Evolutionary conservation across 306 rosid genomes (phyloP), one percentile per base, ranked within the genome.

Genomic region (Geum urbanum): DNA sequence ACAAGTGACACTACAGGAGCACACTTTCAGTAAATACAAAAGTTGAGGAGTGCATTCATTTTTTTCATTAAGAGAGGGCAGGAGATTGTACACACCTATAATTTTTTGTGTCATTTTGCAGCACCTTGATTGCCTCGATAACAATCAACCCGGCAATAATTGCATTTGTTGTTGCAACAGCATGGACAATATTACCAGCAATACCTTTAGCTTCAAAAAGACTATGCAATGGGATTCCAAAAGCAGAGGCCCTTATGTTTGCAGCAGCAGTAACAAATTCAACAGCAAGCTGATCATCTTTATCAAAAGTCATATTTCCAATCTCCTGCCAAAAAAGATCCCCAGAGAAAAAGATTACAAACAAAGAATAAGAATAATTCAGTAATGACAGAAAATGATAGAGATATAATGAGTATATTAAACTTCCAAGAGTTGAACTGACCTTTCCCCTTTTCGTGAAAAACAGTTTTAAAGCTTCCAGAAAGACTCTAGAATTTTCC

Each of bases 191-290:
- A 78, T 95, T 95, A 58, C 99, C 99, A 63, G 99, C 99, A 80
- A 95, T 95, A 41, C 99, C 99, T 83, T 95, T 95, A 48, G 97
- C 97, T 86, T 95, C 99, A 78, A 95, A 95, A 76, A 91, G 99
- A 83, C 89, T 87, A 73, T 91, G 97, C 84, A 89, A 78, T 49
- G 99, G 88, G 75, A 95, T 91, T 71, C 88, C 96, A 80, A 95
- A 95, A 75, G 97, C 91, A 70, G 86, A 78, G 62, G 99, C 99
- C 18, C 99, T 83, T 65, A 95, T 85, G 81, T 95, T 95, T 63
- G 99, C 99, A 74, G 99, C 95, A 56, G 97, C 91, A 71, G 99
- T 91, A 66, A 95, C 99, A 83, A 95, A 86, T 66, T 95, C 99
- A 39, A 95, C 99, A 35, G 99, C 97, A 72, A 95, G 84, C 75